Evolutionary conservation across 2,329 filamentous ascomycete genomes (phyloP).

Genomic region (Aciculosporium take): DNA sequence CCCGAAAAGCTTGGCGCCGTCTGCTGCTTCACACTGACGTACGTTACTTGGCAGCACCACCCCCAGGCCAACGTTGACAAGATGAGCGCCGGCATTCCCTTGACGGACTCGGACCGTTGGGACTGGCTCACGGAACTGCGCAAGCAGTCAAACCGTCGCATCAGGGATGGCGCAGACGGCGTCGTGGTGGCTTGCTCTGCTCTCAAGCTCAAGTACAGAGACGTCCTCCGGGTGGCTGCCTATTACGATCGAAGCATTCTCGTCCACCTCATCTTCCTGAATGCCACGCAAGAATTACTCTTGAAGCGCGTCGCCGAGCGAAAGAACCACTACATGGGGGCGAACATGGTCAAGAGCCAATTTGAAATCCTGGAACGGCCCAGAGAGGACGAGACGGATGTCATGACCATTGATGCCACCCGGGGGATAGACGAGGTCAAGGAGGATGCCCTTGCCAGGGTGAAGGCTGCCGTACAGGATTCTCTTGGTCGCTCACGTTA

Average conservation of each 20-base stretch:
- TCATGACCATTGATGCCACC: slow-evolving; percentile 57
- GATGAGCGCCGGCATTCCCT: slow-evolving; percentile 70
- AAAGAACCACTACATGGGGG: slow-evolving; percentile 88
- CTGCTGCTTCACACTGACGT: too few species aligned
- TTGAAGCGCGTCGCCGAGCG: slow-evolving; percentile 60
- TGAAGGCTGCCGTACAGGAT: too few species aligned
- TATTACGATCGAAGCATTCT: slow-evolving; percentile 60
- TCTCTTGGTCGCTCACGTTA: too few species aligned
- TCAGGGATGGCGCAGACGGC: slow-evolving; percentile 45
- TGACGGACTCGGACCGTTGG: slow-evolving; percentile 91
- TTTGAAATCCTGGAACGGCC: slow-evolving; percentile 80
- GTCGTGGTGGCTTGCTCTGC: slow-evolving; percentile 96
- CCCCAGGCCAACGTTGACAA: slow-evolving; percentile 72
- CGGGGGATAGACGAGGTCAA: slow-evolving; percentile 44
- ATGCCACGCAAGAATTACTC: slow-evolving; percentile 61
- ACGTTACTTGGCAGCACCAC: slow-evolving; percentile 60
- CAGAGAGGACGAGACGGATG: slow-evolving; percentile 52
- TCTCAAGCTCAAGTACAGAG: slow-evolving; percentile 91
- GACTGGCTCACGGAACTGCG: slow-evolving; percentile 81
- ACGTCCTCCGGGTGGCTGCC: slow-evolving; percentile 69
- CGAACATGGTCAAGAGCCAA: slow-evolving; percentile 88
- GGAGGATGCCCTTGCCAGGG: slow-evolving; percentile 41
- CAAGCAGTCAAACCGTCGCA: slow-evolving; percentile 45
- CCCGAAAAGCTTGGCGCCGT: too few species aligned
- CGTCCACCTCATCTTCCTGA: slow-evolving; percentile 87